A percentile compares a stretch with the other conserved stretches of the same genome.
Evolutionary conservation across 2,329 filamentous ascomycete genomes (phyloP).

Genomic region (Fusarium austroafricanum): DNA sequence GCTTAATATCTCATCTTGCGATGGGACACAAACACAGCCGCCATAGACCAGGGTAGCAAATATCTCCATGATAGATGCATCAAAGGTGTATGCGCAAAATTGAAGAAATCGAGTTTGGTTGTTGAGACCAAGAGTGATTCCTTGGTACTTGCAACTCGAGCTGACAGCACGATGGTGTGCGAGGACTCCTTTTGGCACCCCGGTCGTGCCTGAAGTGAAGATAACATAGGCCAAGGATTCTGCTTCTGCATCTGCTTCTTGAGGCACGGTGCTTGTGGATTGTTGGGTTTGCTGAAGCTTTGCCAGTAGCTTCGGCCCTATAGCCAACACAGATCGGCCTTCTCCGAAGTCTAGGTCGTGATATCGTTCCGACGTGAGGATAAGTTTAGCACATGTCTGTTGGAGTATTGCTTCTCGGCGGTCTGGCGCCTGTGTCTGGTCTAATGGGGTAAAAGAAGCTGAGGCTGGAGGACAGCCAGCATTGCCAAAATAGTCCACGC

Average conservation of each 20-base stretch:
- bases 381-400: background rate
- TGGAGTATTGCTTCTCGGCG: background rate
- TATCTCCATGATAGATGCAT: background rate
- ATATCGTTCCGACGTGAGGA: slow-evolving; percentile 5
- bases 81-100: background rate
- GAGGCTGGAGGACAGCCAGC: slow-evolving; percentile 51
- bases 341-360: slow-evolving; percentile 1
- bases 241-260: background rate
- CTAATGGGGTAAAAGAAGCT: slow-evolving; percentile 48
- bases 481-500: slow-evolving; percentile 42
- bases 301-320: slow-evolving; percentile 6
- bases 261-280: background rate
- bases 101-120: background rate
- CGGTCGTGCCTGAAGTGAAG: slow-evolving; percentile 3
- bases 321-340: background rate
- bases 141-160: background rate
- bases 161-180: slow-evolving; percentile 4
- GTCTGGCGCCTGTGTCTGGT: slow-evolving; percentile 45
- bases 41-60: background rate
- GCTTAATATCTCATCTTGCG: background rate
- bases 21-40: slow-evolving; percentile 4
- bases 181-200: background rate
- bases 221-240: slow-evolving; percentile 2
- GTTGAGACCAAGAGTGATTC: background rate
- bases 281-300: background rate